Evolutionary conservation across 306 rosid species (phyloP).

Genomic region (Rosa chinensis): DNA sequence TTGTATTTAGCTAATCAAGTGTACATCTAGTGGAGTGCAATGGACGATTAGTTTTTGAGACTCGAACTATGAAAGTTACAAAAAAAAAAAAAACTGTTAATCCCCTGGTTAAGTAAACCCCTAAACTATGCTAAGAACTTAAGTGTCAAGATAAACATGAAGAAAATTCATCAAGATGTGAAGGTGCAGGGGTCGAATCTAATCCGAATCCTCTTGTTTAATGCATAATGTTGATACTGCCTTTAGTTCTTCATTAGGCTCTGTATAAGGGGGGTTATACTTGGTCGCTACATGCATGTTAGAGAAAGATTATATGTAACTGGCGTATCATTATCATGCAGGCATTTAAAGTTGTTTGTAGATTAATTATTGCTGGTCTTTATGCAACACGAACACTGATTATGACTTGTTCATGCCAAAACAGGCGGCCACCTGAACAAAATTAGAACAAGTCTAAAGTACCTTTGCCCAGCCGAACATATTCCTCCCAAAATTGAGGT

Average conservation of each 20-base stretch:
- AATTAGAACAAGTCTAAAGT: constrained; percentile 70
- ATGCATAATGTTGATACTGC: background rate
- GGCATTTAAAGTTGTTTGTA: background rate
- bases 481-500: constrained; percentile 85
- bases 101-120: background rate
- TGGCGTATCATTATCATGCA: background rate
- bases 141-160: background rate
- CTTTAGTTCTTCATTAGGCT: background rate
- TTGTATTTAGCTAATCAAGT: background rate
- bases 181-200: background rate
- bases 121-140: background rate
- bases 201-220: background rate
- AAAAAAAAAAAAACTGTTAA: background rate
- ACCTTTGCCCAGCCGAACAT: constrained; percentile 71
- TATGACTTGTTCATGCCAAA: constrained; percentile 23
- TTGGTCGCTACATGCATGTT: background rate
- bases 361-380: background rate
- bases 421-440: constrained; percentile 70
- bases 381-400: constrained; percentile 12
- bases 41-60: background rate
- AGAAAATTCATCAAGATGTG: background rate
- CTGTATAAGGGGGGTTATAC: background rate
- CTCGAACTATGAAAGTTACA: background rate
- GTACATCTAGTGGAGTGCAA: background rate
- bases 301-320: background rate